phyloP scores from a whole-genome alignment of 164 flowering plant genomes.

The Vitis rotundifolia region DNA sequence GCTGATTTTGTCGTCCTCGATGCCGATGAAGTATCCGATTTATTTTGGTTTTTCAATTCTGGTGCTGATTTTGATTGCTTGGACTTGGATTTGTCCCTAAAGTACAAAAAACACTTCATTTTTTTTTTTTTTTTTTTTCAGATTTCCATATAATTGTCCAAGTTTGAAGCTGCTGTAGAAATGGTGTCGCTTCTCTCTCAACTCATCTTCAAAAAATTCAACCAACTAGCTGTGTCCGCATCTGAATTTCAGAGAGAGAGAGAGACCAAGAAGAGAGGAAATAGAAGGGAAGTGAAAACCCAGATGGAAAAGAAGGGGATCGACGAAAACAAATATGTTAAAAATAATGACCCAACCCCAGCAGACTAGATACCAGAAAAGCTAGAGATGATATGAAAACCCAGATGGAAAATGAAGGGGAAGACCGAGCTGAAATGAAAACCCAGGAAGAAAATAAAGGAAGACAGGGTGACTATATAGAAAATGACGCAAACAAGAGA shows the following conservation, averaged over 20 bases:
- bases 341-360: too few species aligned
- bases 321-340: neutral
- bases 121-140: constrained; percentile 8
- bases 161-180: neutral
- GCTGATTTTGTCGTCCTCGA: constrained; percentile 30
- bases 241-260: neutral
- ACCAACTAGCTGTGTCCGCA: neutral
- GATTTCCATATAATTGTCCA: neutral
- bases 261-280: neutral
- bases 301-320: neutral
- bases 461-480: neutral
- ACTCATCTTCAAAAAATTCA: neutral
- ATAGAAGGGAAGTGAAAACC: neutral
- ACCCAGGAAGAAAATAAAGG: constrained; percentile 6
- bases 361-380: neutral
- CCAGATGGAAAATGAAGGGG: too few species aligned
- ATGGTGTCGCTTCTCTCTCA: neutral
- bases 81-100: constrained; percentile 29
- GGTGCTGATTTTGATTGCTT: constrained; percentile 44
- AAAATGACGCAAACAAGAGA: neutral
- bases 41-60: constrained; percentile 21
- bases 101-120: constrained; percentile 35
- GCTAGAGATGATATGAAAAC: neutral
- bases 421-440: neutral
- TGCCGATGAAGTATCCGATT: constrained; percentile 10